These are phyloP conservation scores for Lepidium didymum DNA, from an alignment of 345 rosid species.

Conservation along the genomic window DNA sequence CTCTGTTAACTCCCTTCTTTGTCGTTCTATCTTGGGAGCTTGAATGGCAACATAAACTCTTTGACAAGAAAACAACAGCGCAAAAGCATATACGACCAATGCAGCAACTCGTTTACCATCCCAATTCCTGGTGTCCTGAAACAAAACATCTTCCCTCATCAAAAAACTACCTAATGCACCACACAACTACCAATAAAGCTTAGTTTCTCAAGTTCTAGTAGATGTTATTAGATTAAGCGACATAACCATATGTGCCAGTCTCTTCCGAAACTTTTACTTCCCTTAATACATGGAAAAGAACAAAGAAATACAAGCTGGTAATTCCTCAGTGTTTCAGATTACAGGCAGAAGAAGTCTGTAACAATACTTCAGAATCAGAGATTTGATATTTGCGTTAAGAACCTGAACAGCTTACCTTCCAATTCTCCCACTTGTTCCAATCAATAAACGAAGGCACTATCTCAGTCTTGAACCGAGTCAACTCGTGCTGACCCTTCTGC, in stretches of 20 bases:
- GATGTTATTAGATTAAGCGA: not conserved
- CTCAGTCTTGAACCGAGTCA: conserved; percentile 47
- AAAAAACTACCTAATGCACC: not conserved
- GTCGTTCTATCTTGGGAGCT: conserved; percentile 55
- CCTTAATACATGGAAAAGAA: not conserved
- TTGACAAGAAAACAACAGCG: conserved; percentile 52
- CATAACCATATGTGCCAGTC: not conserved
- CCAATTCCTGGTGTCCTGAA: conserved; percentile 78
- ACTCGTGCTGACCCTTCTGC: conserved; percentile 36
- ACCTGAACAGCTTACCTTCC: conserved; percentile 55
- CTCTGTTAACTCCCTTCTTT: conserved; percentile 64
- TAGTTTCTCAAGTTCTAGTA: not conserved
- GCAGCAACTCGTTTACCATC: conserved; percentile 56
- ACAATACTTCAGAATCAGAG: not conserved
- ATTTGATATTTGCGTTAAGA: not conserved
- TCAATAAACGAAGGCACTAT: conserved; percentile 45
- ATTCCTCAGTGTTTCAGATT: not conserved
- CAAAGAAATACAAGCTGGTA: not conserved
- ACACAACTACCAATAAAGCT: not conserved
- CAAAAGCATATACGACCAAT: conserved; percentile 51
- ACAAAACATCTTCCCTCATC: conserved; percentile 12
- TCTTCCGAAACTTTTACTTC: not conserved
- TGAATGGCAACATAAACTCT: conserved; percentile 54
- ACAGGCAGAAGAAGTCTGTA: not conserved
- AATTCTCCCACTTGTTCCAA: conserved; percentile 77